Evolutionary conservation across 2,329 filamentous ascomycete genomes (phyloP), one percentile per base, ranked within the genome.

Genomic region (Calonectria pseudoturangicola): DNA sequence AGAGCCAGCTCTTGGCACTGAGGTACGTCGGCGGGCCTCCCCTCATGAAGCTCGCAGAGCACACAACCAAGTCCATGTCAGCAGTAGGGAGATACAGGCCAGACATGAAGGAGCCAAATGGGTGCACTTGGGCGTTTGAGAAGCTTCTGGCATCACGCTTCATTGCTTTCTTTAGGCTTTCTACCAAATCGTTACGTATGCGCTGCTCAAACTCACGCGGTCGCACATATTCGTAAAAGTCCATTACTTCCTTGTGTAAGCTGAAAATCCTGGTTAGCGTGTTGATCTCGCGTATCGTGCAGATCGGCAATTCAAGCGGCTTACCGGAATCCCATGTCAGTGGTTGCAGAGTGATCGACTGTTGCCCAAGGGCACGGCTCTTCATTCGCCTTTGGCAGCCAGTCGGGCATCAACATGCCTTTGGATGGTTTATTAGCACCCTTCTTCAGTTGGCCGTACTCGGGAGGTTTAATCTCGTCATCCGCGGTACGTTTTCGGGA

Each of bases 101-200:
- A 3, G 95, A 95, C 77, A 95, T 96, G 84, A 96, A 99, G 0
- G 97, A 98, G n/a, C 97, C 97, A 82, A 99, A 99, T 12, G 93
- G 89, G 41, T 90, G 87, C 9, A 98, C 87, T 62, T 92, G 88
- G 13, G 92, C 91, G 58, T 91, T 90, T 15, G 86, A 84, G 78
- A 92, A 93, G 62, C 87, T 83, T n/a, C 81, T 76, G 1, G 78
- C 81, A 15, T 86, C 86, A 16, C 83, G 86, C 71, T 87, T 88
- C 79, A 97, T 88, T 2, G 89, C 88, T 21, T 82, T 81, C 63
- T 91, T 88, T 2, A 98, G 87, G 21, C 95, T 92, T 3, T 91
- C 85, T 41, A 98, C 89, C 16, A 99, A 86, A 58, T 94, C 90
- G 25, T 89, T 84, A 12, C 97, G 94, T 68, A 98, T 91, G 3